Percentiles rank a stretch among this genome's conserved stretches.
phyloP scores from a whole-genome alignment of 2,329 filamentous ascomycete genomes.

The Hirsutella thompsonii region DNA sequence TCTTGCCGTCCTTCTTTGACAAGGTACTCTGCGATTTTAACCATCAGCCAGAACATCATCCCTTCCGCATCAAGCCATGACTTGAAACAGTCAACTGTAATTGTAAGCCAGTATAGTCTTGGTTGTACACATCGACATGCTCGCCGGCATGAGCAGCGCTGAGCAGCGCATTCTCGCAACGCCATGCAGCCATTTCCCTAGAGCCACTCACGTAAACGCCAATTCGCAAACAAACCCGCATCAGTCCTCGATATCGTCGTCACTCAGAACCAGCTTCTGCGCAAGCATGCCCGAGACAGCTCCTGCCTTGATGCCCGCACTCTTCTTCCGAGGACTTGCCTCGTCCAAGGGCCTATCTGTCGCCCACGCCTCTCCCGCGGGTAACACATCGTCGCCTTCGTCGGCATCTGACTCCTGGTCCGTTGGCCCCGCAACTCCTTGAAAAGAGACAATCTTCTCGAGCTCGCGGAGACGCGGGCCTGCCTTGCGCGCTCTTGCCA shows the following conservation, averaged over 20 bases:
- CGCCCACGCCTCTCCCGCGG: constrained; percentile 39
- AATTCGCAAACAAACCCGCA: no score
- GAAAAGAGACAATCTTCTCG: constrained; percentile 56
- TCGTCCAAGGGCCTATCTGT: constrained; percentile 49
- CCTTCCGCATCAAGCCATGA: no score
- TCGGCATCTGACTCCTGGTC: constrained; percentile 33
- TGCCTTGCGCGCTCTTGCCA: constrained; percentile 33
- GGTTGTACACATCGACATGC: no score
- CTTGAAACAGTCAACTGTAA: no score
- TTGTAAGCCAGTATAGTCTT: no score
- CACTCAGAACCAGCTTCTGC: constrained; percentile 60
- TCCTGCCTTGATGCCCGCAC: constrained; percentile 21
- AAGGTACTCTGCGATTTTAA: no score
- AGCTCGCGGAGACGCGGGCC: constrained; percentile 40
- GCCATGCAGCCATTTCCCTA: constrained; percentile 13
- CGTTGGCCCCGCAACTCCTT: constrained; percentile 36
- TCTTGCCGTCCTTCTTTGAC: no score
- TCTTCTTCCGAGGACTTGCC: constrained; percentile 33
- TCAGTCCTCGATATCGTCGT: constrained; percentile 77
- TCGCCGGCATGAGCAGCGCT: no score
- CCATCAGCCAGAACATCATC: no score
- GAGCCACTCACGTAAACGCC: no score
- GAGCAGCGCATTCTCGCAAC: no score
- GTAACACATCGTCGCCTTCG: constrained; percentile 26
- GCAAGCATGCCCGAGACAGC: constrained; percentile 32